These are phyloP conservation scores for Mollisia scopiformis DNA, from an alignment of 2,329 filamentous ascomycete genomes.

Conservation along the genomic window DNA sequence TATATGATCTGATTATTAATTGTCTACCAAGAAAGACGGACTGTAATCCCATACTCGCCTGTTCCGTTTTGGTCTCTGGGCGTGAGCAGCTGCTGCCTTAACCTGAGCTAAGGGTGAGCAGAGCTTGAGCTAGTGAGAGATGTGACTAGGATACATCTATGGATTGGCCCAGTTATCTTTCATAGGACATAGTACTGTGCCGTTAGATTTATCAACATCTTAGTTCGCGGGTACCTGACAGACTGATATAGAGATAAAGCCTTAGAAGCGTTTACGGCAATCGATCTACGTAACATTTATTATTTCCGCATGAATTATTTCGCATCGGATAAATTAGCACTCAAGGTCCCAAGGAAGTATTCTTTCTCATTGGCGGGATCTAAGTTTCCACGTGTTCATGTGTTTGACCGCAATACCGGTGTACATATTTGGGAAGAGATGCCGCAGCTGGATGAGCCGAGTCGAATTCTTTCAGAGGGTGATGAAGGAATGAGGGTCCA, in stretches of 20 bases:
- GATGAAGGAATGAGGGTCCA: constrained; percentile 29
- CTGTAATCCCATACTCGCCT: no score
- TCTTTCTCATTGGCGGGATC: constrained; percentile 38
- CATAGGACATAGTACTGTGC: constrained; percentile 40
- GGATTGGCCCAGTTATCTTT: constrained; percentile 37
- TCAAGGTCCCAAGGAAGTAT: constrained; percentile 39
- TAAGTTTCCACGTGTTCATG: constrained; percentile 39
- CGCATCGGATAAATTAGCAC: constrained; percentile 38
- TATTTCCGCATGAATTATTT: constrained; percentile 41
- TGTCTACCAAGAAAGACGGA: no score
- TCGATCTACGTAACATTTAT: constrained; percentile 42
- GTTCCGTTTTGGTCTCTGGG: no score
- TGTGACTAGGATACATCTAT: no score
- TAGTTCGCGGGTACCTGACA: constrained; percentile 42
- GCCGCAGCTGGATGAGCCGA: constrained; percentile 37
- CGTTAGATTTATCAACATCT: constrained; percentile 41
- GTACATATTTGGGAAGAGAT: constrained; percentile 40
- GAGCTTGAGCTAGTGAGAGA: no score
- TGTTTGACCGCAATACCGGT: constrained; percentile 38
- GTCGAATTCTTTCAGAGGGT: constrained; percentile 35
- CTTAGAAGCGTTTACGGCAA: constrained; percentile 43
- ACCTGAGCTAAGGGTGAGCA: no score
- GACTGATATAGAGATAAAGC: constrained; percentile 43
- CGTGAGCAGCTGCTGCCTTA: no score
- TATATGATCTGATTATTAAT: no score